Evolutionary conservation across 495 filamentous ascomycete genomes (phyloP).

Genomic region (Pseudevernia furfuracea): DNA sequence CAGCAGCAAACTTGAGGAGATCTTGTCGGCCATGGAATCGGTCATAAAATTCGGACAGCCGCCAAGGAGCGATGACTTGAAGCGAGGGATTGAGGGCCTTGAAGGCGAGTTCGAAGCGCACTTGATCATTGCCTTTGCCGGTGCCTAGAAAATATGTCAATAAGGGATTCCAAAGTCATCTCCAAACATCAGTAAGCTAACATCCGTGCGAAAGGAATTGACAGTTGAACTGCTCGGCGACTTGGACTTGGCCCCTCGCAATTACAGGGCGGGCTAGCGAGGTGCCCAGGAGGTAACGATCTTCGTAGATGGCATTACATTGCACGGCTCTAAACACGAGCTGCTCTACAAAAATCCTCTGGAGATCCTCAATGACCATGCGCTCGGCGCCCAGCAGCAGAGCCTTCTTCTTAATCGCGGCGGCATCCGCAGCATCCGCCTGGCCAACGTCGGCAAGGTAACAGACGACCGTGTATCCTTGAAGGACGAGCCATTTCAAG

Average conservation of each 20-base stretch:
- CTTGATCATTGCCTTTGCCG: constrained; percentile 7
- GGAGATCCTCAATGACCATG: constrained; percentile 54
- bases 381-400: constrained; percentile 23
- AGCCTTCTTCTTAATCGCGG: constrained; percentile 23
- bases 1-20: background rate
- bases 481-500: constrained; percentile 23
- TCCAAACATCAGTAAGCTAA: background rate
- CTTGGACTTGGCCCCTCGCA: constrained; percentile 67
- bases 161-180: background rate
- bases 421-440: constrained; percentile 23
- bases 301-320: constrained; percentile 66
- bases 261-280: constrained; percentile 81
- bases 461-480: constrained; percentile 27
- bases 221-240: constrained; percentile 61
- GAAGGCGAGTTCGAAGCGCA: constrained; percentile 1
- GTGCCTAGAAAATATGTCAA: constrained; percentile 1
- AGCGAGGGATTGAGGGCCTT: background rate
- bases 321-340: constrained; percentile 82
- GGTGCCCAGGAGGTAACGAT: constrained; percentile 60
- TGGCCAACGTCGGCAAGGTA: constrained; percentile 22
- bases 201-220: constrained; percentile 12
- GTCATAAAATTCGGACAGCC: background rate
- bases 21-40: background rate
- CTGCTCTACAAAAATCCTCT: constrained; percentile 51
- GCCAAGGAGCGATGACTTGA: background rate